phyloP scores from a whole-genome alignment of 768 basidiomycete species.

The Pisolithus albus region DNA sequence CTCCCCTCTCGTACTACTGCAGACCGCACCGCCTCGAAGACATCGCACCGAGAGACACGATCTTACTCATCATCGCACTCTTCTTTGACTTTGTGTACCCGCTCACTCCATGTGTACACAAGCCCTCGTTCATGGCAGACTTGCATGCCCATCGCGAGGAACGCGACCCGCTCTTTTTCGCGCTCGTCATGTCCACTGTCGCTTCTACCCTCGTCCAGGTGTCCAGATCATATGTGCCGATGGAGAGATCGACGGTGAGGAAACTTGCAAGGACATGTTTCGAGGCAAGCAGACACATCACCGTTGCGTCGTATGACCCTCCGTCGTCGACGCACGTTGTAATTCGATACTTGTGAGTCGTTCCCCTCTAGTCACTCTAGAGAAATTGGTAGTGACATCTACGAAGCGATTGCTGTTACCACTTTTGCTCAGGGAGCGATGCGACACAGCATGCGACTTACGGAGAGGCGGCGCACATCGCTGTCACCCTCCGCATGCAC shows the following conservation, averaged over 20 bases:
- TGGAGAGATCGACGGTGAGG: constrained; percentile 79
- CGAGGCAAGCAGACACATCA: constrained; percentile 76
- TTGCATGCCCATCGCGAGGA: constrained; percentile 75
- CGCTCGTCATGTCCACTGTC: constrained; percentile 83
- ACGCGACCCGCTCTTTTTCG: constrained; percentile 83
- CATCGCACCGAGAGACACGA: constrained; percentile 74
- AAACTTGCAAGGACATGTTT: constrained; percentile 76
- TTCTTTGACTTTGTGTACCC: constrained; percentile 95
- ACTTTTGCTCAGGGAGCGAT: constrained; percentile 84
- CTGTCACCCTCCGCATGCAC: constrained; percentile 77
- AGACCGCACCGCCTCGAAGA: constrained; percentile 75
- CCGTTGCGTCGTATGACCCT: constrained; percentile 75
- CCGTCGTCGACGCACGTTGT: constrained; percentile 80
- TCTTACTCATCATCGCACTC: constrained; percentile 74
- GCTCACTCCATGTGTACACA: constrained; percentile 85
- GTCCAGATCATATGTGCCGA: constrained; percentile 80
- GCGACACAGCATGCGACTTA: constrained; percentile 84
- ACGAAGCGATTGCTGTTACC: constrained; percentile 71
- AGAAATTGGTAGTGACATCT: not conserved
- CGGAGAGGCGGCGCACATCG: constrained; percentile 80
- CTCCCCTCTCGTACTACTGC: constrained; percentile 66
- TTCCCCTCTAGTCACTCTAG: constrained; percentile 1
- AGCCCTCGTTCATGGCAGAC: constrained; percentile 89
- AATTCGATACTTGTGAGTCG: constrained; percentile 78
- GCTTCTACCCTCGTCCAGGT: constrained; percentile 86